A percentile compares a stretch with the other conserved stretches of the same genome.
Evolutionary conservation across 345 rosid genomes (phyloP).

Genomic region (Camelina neglecta): DNA sequence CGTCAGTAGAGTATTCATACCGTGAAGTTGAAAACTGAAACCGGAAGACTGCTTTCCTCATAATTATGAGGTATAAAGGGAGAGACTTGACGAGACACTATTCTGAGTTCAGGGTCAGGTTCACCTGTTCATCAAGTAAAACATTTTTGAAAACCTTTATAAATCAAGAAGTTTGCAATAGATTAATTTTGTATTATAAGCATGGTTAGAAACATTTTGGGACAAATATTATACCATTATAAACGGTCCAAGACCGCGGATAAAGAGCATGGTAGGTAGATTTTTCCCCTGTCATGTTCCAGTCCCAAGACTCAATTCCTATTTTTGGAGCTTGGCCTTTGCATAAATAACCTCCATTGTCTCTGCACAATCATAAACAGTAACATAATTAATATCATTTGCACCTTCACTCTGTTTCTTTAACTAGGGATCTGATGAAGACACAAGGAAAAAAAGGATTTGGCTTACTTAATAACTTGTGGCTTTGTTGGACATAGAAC

Average conservation of each 20-base stretch:
- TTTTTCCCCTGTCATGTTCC: slow-evolving; percentile 82
- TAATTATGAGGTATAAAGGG: slow-evolving; percentile 94
- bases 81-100: slow-evolving; percentile 90
- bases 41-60: slow-evolving; percentile 90
- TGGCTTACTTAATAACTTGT: slow-evolving; percentile 61
- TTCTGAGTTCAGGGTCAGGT: slow-evolving; percentile 88
- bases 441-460: neutral
- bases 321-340: slow-evolving; percentile 47
- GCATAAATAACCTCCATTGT: slow-evolving; percentile 46
- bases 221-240: slow-evolving; percentile 62
- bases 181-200: neutral
- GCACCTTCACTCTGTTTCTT: neutral
- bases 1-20: slow-evolving; percentile 38
- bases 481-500: slow-evolving; percentile 70
- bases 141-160: neutral
- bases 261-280: slow-evolving; percentile 93
- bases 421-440: slow-evolving; percentile 4
- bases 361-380: slow-evolving; percentile 56
- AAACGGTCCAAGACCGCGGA: slow-evolving; percentile 96
- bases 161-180: slow-evolving; percentile 9
- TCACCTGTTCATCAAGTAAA: slow-evolving; percentile 61
- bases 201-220: neutral
- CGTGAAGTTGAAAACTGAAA: slow-evolving; percentile 78
- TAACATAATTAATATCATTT: slow-evolving; percentile 20
- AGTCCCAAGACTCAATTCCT: slow-evolving; percentile 94